A percentile compares a stretch with the other conserved stretches of the same genome.
Evolutionary conservation across 1,139 yeast genomes (phyloP).

Genomic region (Debaryomyces udenii): DNA sequence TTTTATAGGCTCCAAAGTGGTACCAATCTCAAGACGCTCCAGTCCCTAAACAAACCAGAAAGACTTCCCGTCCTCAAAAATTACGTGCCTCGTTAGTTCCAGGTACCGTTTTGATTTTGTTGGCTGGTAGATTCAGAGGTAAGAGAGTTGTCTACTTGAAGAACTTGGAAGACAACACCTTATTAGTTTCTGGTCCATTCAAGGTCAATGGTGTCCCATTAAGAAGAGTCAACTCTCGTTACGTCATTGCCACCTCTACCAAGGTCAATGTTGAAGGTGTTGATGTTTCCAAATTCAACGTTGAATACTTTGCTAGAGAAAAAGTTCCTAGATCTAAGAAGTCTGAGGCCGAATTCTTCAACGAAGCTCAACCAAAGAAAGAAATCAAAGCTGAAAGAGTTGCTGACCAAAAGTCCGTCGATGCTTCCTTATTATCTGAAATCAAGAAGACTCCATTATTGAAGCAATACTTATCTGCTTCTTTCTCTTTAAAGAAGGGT

Average conservation of each 20-base stretch:
- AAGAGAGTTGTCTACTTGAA: constrained; percentile 99
- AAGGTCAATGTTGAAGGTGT: constrained; percentile 78
- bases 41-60: constrained; percentile 85
- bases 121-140: constrained; percentile 99
- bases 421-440: constrained; percentile 89
- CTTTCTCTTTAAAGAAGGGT: constrained; percentile 98
- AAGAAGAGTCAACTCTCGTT: constrained; percentile 98
- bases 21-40: constrained; percentile 94
- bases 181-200: constrained; percentile 99
- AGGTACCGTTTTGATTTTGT: constrained; percentile 96
- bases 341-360: constrained; percentile 95
- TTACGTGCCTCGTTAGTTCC: constrained; percentile 97
- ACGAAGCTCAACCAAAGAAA: constrained; percentile 85
- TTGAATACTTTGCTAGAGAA: constrained; percentile 97
- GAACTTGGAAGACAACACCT: constrained; percentile 97
- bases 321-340: constrained; percentile 75
- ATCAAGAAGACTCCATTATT: constrained; percentile 98
- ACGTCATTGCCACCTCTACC: constrained; percentile 99
- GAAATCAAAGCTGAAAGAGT: constrained; percentile 93
- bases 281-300: constrained; percentile 90
- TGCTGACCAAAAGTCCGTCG: constrained; percentile 97
- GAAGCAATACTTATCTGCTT: constrained; percentile 95
- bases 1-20: constrained; percentile 82
- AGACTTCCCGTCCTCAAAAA: constrained; percentile 92
- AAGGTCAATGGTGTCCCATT: constrained; percentile 99